Percentiles rank a stretch among this genome's conserved stretches.
phyloP scores from a whole-genome alignment of 164 flowering plant genomes.

The Chimonanthus salicifolius region DNA sequence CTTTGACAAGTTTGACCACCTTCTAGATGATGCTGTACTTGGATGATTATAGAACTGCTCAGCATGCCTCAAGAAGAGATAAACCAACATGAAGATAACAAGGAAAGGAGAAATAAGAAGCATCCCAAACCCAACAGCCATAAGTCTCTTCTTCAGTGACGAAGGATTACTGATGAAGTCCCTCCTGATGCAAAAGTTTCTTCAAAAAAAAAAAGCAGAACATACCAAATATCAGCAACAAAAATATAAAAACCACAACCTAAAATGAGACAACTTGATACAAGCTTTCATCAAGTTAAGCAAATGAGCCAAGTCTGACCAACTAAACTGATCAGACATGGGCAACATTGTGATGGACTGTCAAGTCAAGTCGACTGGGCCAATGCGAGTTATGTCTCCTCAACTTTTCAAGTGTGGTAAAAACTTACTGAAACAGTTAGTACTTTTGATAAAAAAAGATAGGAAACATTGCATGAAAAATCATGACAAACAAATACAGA shows the following conservation, averaged over 20 bases:
- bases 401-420: no score
- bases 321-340: no score
- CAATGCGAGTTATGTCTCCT: no score
- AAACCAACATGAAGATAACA: conserved; percentile 88
- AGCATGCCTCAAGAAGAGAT: conserved; percentile 90
- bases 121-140: conserved; percentile 78
- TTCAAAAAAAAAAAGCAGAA: conserved; percentile 33
- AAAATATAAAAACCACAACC: not conserved
- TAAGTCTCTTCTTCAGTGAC: conserved; percentile 74
- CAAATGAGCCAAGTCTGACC: no score
- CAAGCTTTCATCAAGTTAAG: no score
- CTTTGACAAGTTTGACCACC: conserved; percentile 96
- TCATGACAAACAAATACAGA: not conserved
- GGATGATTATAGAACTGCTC: conserved; percentile 96
- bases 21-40: conserved; percentile 83
- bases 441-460: no score
- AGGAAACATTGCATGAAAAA: not conserved
- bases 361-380: no score
- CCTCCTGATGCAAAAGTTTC: conserved; percentile 63
- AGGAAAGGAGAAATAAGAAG: conserved; percentile 90
- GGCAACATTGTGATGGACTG: no score
- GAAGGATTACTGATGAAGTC: conserved; percentile 77
- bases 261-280: no score
- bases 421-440: no score
- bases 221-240: not conserved